A percentile compares a stretch with the other conserved stretches of the same genome.
phyloP scores from a whole-genome alignment of 805 yeast species.

The Zygotorulaspora chibaensis region DNA sequence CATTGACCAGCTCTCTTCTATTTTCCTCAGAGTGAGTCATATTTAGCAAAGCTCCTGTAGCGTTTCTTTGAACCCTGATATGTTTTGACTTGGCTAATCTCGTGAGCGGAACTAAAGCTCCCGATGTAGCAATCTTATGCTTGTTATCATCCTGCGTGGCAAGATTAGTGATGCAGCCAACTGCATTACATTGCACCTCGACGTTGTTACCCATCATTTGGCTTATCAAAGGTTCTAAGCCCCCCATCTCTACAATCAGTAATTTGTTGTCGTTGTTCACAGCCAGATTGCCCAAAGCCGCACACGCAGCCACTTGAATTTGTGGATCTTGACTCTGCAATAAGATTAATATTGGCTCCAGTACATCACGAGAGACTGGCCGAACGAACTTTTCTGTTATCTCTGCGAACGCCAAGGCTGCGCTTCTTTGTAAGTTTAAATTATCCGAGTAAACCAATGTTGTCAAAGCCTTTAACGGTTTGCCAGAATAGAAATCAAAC shows the following conservation, averaged over 20 bases:
- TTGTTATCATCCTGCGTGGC: conserved; percentile 98
- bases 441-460: conserved; percentile 94
- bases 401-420: conserved; percentile 97
- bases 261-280: conserved; percentile 93
- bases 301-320: conserved; percentile 98
- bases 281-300: conserved; percentile 96
- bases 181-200: conserved; percentile 98
- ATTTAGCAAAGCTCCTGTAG: conserved; percentile 94
- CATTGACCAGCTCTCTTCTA: conserved; percentile 92
- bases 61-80: conserved; percentile 94
- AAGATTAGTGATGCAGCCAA: conserved; percentile 95
- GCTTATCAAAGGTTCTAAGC: conserved; percentile 89
- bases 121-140: conserved; percentile 91
- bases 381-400: conserved; percentile 94
- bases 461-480: conserved; percentile 79
- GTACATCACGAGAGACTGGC: conserved; percentile 82
- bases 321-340: conserved; percentile 86
- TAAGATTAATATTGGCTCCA: conserved; percentile 87
- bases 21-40: conserved; percentile 98
- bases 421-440: conserved; percentile 90
- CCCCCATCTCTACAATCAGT: conserved; percentile 96
- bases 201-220: conserved; percentile 97
- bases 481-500: conserved; percentile 85
- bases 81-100: conserved; percentile 92
- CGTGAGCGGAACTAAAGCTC: conserved; percentile 91